phyloP scores from a whole-genome alignment of 495 filamentous ascomycete genomes.

The Aspergillus ellipticus region DNA sequence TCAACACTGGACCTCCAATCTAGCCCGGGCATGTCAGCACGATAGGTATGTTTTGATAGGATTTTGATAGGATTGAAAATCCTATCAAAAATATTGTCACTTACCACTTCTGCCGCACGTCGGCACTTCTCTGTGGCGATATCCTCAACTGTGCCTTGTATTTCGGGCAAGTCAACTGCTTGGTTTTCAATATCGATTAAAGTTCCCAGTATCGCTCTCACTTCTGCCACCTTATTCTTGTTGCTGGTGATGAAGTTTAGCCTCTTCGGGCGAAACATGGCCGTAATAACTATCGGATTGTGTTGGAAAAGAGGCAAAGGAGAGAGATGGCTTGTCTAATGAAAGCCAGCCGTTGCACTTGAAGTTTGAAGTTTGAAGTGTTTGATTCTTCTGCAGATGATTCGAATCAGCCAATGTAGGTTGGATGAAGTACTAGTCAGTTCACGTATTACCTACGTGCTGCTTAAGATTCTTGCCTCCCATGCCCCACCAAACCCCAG shows the following conservation, averaged over 20 bases:
- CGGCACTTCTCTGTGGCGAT: slow-evolving; percentile 84
- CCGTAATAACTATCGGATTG: neutral
- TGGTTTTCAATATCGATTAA: slow-evolving; percentile 70
- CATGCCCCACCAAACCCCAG: neutral
- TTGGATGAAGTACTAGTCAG: no score
- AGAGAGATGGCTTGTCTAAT: neutral
- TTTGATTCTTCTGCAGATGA: no score
- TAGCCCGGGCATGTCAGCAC: slow-evolving; percentile 29
- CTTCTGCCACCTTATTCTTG: slow-evolving; percentile 84
- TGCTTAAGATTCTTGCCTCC: neutral
- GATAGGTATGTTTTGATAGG: neutral
- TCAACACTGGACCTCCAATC: slow-evolving; percentile 83
- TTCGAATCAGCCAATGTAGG: no score
- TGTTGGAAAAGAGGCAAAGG: neutral
- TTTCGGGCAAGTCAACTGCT: slow-evolving; percentile 75
- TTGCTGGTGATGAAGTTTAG: slow-evolving; percentile 98
- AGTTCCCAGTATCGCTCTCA: slow-evolving; percentile 75
- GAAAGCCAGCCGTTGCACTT: neutral
- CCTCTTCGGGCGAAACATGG: slow-evolving; percentile 30
- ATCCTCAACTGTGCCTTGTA: slow-evolving; percentile 90
- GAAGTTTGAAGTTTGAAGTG: neutral
- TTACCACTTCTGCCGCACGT: slow-evolving; percentile 54
- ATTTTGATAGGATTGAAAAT: neutral
- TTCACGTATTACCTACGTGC: neutral
- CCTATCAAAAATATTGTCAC: neutral